phyloP scores from a whole-genome alignment of 1,284 basidiomycete genomes.

The Malassezia japonica region DNA sequence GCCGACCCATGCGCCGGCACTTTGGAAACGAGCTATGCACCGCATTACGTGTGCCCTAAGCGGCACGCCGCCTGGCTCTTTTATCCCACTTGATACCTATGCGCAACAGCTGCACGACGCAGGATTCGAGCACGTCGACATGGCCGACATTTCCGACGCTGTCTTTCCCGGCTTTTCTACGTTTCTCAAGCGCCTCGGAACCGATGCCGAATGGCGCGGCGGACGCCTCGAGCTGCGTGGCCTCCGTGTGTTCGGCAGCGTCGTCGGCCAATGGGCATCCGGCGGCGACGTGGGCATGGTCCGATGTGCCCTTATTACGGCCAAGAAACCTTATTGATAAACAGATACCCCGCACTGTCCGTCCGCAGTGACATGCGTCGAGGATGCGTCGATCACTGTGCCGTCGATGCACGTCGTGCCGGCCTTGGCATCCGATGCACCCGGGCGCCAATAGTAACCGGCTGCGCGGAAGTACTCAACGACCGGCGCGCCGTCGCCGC shows the following conservation, averaged over 20 bases:
- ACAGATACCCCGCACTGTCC: too few relatives aligned
- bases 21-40: constrained; percentile 14
- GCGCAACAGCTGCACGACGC: constrained; percentile 18
- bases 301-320: constrained; percentile 32
- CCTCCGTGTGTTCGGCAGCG: constrained; percentile 26
- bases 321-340: too few relatives aligned
- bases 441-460: constrained; percentile 64
- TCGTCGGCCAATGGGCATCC: constrained; percentile 31
- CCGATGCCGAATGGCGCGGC: constrained; percentile 31
- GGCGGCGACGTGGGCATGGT: constrained; percentile 29
- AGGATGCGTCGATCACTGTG: background rate
- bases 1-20: constrained; percentile 18
- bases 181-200: constrained; percentile 25
- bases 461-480: constrained; percentile 72
- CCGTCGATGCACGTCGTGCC: constrained; percentile 16
- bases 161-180: constrained; percentile 37
- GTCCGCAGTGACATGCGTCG: constrained; percentile 3
- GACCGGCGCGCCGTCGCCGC: constrained; percentile 55
- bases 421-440: background rate
- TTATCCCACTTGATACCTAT: constrained; percentile 29
- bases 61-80: constrained; percentile 19
- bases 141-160: constrained; percentile 32
- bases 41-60: constrained; percentile 19
- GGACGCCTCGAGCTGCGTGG: constrained; percentile 19
- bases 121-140: constrained; percentile 20